phyloP scores from a whole-genome alignment of 2,329 filamentous ascomycete species.

The Fonsecaea monophora region DNA sequence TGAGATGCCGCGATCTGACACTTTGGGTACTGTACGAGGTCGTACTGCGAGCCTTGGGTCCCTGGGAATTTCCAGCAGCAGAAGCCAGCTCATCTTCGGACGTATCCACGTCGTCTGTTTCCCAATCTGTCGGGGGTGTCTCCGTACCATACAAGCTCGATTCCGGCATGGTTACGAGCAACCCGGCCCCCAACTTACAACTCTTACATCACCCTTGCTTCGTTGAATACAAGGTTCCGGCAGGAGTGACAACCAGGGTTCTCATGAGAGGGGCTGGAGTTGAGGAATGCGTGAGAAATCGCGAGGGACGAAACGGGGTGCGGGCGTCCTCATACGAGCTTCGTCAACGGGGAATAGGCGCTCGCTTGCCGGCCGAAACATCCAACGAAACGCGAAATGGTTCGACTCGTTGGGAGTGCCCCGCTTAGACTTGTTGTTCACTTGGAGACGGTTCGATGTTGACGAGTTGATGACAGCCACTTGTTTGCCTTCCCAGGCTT shows the following conservation, averaged over 20 bases:
- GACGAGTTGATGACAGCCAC: background rate
- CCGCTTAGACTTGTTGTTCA: background rate
- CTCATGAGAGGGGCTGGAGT: background rate
- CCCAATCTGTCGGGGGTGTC: background rate
- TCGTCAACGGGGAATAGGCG: background rate
- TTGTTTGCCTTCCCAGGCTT: background rate
- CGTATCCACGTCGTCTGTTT: slow-evolving; percentile 5
- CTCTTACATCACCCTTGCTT: background rate
- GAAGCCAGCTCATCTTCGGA: slow-evolving; percentile 4
- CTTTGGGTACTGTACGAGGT: background rate
- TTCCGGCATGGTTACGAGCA: background rate
- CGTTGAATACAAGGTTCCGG: background rate
- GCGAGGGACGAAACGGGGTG: background rate
- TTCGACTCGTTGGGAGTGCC: background rate
- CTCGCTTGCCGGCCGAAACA: slow-evolving; percentile 3
- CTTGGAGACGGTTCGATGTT: background rate
- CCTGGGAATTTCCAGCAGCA: background rate
- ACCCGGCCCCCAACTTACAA: background rate
- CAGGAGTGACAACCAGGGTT: background rate
- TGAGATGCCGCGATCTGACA: slow-evolving; percentile 16
- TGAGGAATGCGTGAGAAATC: background rate
- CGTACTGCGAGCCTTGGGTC: background rate
- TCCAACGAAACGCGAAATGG: slow-evolving; percentile 1
- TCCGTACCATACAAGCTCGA: background rate
- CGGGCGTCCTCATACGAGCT: background rate